phyloP scores from a whole-genome alignment of 768 basidiomycete species.

The Tricholoma terreum region DNA sequence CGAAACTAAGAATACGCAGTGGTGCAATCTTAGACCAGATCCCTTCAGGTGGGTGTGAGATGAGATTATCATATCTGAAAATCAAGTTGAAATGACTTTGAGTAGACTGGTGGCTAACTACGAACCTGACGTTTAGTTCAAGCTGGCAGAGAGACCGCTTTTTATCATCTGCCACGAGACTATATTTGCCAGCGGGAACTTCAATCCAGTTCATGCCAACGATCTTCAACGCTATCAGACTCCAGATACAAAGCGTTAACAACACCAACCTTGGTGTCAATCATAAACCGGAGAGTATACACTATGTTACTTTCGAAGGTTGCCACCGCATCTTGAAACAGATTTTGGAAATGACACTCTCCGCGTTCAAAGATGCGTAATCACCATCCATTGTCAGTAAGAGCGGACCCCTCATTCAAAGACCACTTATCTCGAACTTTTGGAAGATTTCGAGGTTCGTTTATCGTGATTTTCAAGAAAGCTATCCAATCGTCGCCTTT shows the following conservation, averaged over 20 bases:
- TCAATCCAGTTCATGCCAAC: constrained; percentile 99
- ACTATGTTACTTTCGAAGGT: constrained; percentile 96
- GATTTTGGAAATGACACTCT: constrained; percentile 61
- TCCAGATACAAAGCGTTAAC: constrained; percentile 4
- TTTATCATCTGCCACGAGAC: constrained; percentile 48
- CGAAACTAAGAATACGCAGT: constrained; percentile 91
- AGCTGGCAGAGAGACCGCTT: constrained; percentile 86
- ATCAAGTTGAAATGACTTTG: background rate
- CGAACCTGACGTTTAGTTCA: constrained; percentile 76
- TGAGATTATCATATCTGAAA: constrained; percentile 75
- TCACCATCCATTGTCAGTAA: constrained; percentile 20
- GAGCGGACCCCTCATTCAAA: background rate
- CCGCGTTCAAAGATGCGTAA: constrained; percentile 71
- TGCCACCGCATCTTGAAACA: constrained; percentile 50
- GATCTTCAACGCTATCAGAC: constrained; percentile 48
- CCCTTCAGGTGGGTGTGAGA: constrained; percentile 90
- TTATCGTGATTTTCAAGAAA: constrained; percentile 83
- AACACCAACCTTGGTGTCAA: constrained; percentile 77
- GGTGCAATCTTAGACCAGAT: constrained; percentile 92
- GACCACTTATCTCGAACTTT: constrained; percentile 85
- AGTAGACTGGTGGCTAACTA: background rate
- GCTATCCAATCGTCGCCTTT: constrained; percentile 71
- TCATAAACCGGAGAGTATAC: constrained; percentile 94
- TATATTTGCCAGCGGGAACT: constrained; percentile 79
- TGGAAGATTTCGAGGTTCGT: constrained; percentile 73